phyloP scores from a whole-genome alignment of 202 grass and related monocot species.

The Carex arenaria region DNA sequence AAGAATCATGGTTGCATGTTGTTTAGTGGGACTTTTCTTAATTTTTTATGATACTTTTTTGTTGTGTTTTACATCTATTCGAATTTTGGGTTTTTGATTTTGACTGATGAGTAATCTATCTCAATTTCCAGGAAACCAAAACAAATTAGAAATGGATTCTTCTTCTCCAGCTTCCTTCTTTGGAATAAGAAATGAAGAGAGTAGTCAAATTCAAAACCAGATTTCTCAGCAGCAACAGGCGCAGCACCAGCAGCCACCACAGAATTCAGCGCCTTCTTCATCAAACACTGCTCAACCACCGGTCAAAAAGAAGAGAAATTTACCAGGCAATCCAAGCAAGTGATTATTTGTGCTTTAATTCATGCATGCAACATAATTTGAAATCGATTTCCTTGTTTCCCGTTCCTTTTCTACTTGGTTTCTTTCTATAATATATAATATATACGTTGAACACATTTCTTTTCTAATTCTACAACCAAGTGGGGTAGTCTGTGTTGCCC shows the following conservation, averaged over 20 bases:
- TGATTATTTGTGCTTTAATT: slow-evolving; percentile 25
- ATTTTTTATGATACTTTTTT: slow-evolving; percentile 26
- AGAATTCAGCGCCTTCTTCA: slow-evolving; percentile 26
- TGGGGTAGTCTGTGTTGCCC: background rate
- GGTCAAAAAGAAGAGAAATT: slow-evolving; percentile 85
- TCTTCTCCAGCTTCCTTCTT: slow-evolving; percentile 72
- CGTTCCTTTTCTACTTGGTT: background rate
- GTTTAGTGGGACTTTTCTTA: slow-evolving; percentile 26
- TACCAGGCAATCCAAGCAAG: slow-evolving; percentile 71
- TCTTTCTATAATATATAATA: background rate
- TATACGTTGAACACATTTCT: too few species aligned
- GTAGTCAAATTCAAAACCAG: slow-evolving; percentile 70
- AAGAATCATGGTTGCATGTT: slow-evolving; percentile 46
- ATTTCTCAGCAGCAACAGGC: slow-evolving; percentile 63
- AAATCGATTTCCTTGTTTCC: slow-evolving; percentile 19
- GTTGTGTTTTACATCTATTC: slow-evolving; percentile 25
- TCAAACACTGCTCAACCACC: slow-evolving; percentile 50
- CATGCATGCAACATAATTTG: slow-evolving; percentile 31
- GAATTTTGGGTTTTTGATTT: slow-evolving; percentile 38
- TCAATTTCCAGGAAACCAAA: slow-evolving; percentile 27
- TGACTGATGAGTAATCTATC: slow-evolving; percentile 39
- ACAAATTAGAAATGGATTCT: slow-evolving; percentile 36
- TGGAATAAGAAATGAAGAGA: slow-evolving; percentile 81
- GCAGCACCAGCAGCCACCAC: slow-evolving; percentile 30
- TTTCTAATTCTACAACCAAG: background rate